A percentile compares a stretch with the other conserved stretches of the same genome.
Conservation (phyloP, 306 rosid genomes). For the Astragalus membranaceus region DNA sequence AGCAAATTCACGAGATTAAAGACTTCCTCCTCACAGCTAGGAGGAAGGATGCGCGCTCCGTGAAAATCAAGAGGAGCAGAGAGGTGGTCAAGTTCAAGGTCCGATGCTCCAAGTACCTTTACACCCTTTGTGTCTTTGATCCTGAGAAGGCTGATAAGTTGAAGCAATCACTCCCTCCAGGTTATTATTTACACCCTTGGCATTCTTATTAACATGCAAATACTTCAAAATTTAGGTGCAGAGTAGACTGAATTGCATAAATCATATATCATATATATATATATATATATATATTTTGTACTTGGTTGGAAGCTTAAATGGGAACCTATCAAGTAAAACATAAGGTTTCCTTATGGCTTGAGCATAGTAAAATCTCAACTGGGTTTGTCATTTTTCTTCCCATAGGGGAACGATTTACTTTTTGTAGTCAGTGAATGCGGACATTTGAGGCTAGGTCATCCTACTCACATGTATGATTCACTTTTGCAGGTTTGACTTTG, state of each 20-base stretch:
- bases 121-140: constrained; percentile 68
- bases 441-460: not conserved
- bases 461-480: not conserved
- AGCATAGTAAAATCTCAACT: too few relatives aligned
- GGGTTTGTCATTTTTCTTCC: not conserved
- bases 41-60: constrained; percentile 74
- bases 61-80: constrained; percentile 61
- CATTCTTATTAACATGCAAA: not conserved
- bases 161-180: constrained; percentile 88
- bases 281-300: too few relatives aligned
- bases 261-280: too few relatives aligned
- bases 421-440: not conserved
- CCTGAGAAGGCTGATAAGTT: constrained; percentile 68
- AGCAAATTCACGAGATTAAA: constrained; percentile 76
- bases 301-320: not conserved
- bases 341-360: not conserved
- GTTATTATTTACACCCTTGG: constrained; percentile 11
- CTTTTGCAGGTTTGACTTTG: constrained; percentile 57
- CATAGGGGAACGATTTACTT: not conserved
- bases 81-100: constrained; percentile 73
- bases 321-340: not conserved
- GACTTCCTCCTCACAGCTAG: constrained; percentile 79
- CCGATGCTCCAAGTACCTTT: constrained; percentile 69
- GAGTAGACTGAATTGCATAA: not conserved
- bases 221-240: not conserved